Conservation (phyloP, 2,329 filamentous ascomycete genomes). For the Aureobasidium vineae region DNA sequence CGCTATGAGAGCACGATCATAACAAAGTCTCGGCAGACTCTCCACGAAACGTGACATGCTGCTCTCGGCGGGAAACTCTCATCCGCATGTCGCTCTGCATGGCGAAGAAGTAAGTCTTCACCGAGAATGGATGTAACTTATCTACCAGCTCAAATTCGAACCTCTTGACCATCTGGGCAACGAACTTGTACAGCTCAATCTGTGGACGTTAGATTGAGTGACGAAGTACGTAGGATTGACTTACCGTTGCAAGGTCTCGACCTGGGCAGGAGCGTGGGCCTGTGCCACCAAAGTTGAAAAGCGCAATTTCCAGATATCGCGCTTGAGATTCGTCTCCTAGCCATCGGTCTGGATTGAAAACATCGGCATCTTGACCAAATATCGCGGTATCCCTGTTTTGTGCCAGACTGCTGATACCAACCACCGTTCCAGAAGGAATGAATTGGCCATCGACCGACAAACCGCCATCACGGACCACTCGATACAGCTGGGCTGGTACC, state of each 20-base stretch:
- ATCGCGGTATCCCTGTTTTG: conserved; percentile 65
- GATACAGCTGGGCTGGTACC: conserved; percentile 2
- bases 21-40: background rate
- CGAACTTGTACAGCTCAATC: conserved; percentile 30
- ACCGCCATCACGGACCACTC: conserved; percentile 37
- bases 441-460: conserved; percentile 24
- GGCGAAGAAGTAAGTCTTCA: conserved; percentile 29
- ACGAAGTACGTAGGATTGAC: too few relatives aligned
- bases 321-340: conserved; percentile 43
- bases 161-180: conserved; percentile 29
- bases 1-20: background rate
- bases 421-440: conserved; percentile 30
- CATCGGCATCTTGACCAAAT: conserved; percentile 65
- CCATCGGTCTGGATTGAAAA: conserved; percentile 68
- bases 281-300: conserved; percentile 31
- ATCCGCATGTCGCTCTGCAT: conserved; percentile 28
- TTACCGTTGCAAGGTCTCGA: conserved; percentile 29
- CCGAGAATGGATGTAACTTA: conserved; percentile 23
- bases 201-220: background rate
- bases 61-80: background rate
- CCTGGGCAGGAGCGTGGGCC: conserved; percentile 32
- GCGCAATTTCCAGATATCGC: conserved; percentile 28
- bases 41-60: background rate
- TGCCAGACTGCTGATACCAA: conserved; percentile 46
- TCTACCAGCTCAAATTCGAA: conserved; percentile 31